Evolutionary conservation across 1,284 basidiomycete species (phyloP), one percentile per base, ranked within the genome.

Genomic region (Xerocomus amazonicus): DNA sequence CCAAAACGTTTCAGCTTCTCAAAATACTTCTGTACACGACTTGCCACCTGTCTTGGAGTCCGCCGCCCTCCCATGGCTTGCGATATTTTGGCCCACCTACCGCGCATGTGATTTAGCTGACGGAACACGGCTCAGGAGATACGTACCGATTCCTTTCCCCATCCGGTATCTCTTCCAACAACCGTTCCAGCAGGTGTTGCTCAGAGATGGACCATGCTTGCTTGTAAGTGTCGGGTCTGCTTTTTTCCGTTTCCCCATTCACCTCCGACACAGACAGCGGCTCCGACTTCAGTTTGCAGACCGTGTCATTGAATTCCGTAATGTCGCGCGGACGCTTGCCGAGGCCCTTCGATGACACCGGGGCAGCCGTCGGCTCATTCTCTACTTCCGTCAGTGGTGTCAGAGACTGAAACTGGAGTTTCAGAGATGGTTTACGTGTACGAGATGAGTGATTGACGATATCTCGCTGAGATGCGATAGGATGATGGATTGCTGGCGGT

Each of bases 1-100:
- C 87, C 87, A 64, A 81, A 88, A 57, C 78, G 76, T 67, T 84
- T 88, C 65, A 90, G 65, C 71, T 90, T 90, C 62, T 87, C 84
- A 63, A 87, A 85, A 67, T 89, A 90, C 67, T 90, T 90, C 60
- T 90, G 88, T 45, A 90, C 88, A 17, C 88, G 78, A 69, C 85
- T 89, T 26, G 87, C 86, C n/a, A 90, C 88, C 68, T 90, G 88
- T 52, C 87, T 71, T 8, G 88, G 80, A 3, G 87, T 90, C 47
- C 87, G 72, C 43, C 73, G 72, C 2, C 87, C 87, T 49, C 80
- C 73, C 88, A 90, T 90, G 17, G 84, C 87, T 44, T 76, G 71
- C 12, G 87, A 90, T 44, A 90, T 90, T 65, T 87, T 86, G 47
- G 81, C 74, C 85, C 85, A 90, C 50, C 87, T 88, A 59, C 23